Evolutionary conservation across 208 protist genomes (phyloP), one percentile per base, ranked within the genome.

Genomic region (Trypanosoma melophagium): DNA sequence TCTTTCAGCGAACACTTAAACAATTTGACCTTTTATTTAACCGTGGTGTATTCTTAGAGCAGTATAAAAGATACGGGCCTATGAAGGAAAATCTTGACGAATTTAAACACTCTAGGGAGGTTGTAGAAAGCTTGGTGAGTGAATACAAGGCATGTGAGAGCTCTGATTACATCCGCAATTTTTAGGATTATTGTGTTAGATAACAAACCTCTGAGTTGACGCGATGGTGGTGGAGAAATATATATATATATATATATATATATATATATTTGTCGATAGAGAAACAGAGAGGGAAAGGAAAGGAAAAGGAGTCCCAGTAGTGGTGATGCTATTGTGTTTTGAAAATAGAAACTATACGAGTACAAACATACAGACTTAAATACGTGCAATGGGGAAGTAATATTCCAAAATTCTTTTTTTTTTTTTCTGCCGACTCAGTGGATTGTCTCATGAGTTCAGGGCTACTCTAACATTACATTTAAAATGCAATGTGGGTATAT

Each of bases 121-220:
- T 97, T 3, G 92, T 99, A 55, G 72, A 94, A 59, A 87, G 88
- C 45, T 80, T 99, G 9, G 96, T 99, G 14, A 82, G 97, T 21
- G 98, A 99, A 83, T 99, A 99, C 87, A 92, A 95, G 53, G 98
- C 96, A 17, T 93, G 90, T 57, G 98, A 99, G 77, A 85, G 74
- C 47, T 79, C 94, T 10, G 97, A 99, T 68, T 99, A 99, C 74
- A 96, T 96, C 25, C 83, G 86, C 12, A 93, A 92, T 71, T 92
- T 96, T 51, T 96, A 80, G 81, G 44, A 14, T 5, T 31, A 56
- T 41, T 19, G 28, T 35, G 28, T 35, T 35, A 35, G 28, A 35
- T 35, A 35, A 35, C 28, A 5, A 35, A 35, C 5, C 28, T 35
- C 1, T 35, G 28, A 35, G 28, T 35, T 35, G 28, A 35, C 28